Evolutionary conservation across 768 basidiomycete genomes (phyloP).

Genomic region (Xerocomus brunneocitrinus): DNA sequence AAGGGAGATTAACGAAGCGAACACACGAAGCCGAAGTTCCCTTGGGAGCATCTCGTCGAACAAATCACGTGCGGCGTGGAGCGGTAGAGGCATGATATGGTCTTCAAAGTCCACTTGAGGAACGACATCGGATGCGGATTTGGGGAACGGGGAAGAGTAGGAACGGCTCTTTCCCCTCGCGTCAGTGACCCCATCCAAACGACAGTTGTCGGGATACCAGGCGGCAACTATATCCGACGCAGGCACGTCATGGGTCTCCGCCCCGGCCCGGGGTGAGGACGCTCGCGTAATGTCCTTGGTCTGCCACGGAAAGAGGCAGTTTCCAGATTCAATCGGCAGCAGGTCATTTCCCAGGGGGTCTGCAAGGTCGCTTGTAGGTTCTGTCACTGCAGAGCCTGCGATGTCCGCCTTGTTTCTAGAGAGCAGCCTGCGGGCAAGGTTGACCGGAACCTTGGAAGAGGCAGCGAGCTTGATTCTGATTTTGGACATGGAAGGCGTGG

Average conservation of each 20-base stretch:
- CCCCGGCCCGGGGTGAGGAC: constrained; percentile 8
- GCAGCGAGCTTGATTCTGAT: constrained; percentile 45
- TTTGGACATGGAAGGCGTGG: constrained; percentile 44
- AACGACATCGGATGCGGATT: constrained; percentile 57
- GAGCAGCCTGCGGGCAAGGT: constrained; percentile 53
- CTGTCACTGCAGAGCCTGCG: constrained; percentile 10
- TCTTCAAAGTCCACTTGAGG: constrained; percentile 43
- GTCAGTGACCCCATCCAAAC: constrained; percentile 14
- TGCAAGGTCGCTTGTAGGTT: background rate
- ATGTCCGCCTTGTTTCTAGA: constrained; percentile 37
- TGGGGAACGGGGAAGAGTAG: constrained; percentile 60
- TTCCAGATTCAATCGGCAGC: constrained; percentile 28
- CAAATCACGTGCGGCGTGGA: constrained; percentile 40
- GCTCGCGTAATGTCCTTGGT: constrained; percentile 25
- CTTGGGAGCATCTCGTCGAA: constrained; percentile 70
- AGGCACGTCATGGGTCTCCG: constrained; percentile 13
- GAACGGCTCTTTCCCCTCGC: constrained; percentile 54
- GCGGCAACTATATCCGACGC: constrained; percentile 4
- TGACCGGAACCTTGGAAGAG: constrained; percentile 40
- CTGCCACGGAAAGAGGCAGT: constrained; percentile 43
- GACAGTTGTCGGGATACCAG: constrained; percentile 16
- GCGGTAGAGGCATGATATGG: constrained; percentile 47
- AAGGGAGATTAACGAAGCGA: constrained; percentile 50
- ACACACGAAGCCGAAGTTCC: constrained; percentile 62
- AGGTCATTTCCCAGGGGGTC: constrained; percentile 14